phyloP scores from a whole-genome alignment of 495 filamentous ascomycete genomes.

The Cercophora scortea region DNA sequence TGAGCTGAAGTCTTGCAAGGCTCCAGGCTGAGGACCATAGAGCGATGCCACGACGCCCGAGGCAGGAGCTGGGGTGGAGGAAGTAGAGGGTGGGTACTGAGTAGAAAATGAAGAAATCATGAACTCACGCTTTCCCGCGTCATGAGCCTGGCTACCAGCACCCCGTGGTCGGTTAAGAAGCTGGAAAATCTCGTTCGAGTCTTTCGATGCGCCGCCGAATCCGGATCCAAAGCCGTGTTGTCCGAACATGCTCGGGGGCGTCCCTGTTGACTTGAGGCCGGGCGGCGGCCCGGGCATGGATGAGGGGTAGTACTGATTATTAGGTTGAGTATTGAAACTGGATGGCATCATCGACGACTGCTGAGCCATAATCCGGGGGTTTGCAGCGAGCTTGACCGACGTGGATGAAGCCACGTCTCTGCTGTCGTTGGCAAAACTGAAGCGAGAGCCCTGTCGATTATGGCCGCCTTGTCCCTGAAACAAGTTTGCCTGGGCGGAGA shows the following conservation, averaged over 20 bases:
- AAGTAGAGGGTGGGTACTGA: constrained; percentile 65
- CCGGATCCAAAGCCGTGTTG: constrained; percentile 60
- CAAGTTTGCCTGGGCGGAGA: constrained; percentile 42
- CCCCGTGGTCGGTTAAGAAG: constrained; percentile 59
- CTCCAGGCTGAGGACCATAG: constrained; percentile 78
- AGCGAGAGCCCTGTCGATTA: constrained; percentile 77
- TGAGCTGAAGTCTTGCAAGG: constrained; percentile 75
- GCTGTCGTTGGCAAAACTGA: constrained; percentile 77
- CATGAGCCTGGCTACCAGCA: constrained; percentile 59
- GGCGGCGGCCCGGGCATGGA: constrained; percentile 88
- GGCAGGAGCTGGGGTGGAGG: constrained; percentile 82
- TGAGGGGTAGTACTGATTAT: constrained; percentile 54
- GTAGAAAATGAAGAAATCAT: constrained; percentile 63
- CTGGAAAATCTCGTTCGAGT: constrained; percentile 69
- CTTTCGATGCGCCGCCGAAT: constrained; percentile 52
- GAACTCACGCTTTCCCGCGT: constrained; percentile 95
- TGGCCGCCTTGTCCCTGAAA: constrained; percentile 76
- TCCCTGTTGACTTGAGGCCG: constrained; percentile 88
- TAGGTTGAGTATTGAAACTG: constrained; percentile 50
- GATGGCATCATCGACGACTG: constrained; percentile 85
- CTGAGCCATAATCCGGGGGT: constrained; percentile 80
- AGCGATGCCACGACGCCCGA: constrained; percentile 81
- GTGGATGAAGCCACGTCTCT: constrained; percentile 44
- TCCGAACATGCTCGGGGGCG: constrained; percentile 80
- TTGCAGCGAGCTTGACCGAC: constrained; percentile 75